Percentiles rank a stretch among this genome's conserved stretches.
Evolutionary conservation across 306 rosid species (phyloP).

Genomic region (Malus asiatica): DNA sequence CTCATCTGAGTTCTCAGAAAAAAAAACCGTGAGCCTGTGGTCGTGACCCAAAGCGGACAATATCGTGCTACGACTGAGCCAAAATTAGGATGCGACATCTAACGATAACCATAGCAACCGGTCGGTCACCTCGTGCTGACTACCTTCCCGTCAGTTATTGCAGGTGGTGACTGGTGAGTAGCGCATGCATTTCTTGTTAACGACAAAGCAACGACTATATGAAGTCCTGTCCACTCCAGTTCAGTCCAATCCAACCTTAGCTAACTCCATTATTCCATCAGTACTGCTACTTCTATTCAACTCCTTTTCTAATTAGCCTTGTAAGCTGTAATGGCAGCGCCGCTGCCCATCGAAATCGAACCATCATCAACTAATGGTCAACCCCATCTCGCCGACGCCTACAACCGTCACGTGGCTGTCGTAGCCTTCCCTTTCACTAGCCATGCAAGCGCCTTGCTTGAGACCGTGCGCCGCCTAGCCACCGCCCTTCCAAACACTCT

Average conservation of each 20-base stretch:
- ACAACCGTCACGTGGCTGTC: slow-evolving; percentile 8
- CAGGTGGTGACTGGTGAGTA: background rate
- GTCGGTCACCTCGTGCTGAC: background rate
- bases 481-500: slow-evolving; percentile 1
- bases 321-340: background rate
- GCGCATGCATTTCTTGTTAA: background rate
- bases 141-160: too few species aligned
- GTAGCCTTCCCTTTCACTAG: slow-evolving; percentile 16
- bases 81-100: rapidly evolving
- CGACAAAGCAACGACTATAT: background rate
- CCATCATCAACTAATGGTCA: background rate
- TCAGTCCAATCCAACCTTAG: background rate
- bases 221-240: background rate
- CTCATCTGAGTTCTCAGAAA: too few species aligned
- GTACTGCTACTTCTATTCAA: too few species aligned
- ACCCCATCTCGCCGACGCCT: too few species aligned
- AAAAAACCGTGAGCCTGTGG: too few species aligned
- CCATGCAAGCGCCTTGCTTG: slow-evolving; percentile 16
- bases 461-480: slow-evolving; percentile 5
- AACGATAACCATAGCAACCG: background rate
- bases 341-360: background rate
- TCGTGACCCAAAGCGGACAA: too few species aligned
- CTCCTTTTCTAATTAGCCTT: too few species aligned
- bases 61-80: too few species aligned
- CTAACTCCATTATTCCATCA: too few species aligned